A percentile compares a stretch with the other conserved stretches of the same genome.
Evolutionary conservation across 2,329 filamentous ascomycete species (phyloP).

Genomic region (Aspergillus sp.): DNA sequence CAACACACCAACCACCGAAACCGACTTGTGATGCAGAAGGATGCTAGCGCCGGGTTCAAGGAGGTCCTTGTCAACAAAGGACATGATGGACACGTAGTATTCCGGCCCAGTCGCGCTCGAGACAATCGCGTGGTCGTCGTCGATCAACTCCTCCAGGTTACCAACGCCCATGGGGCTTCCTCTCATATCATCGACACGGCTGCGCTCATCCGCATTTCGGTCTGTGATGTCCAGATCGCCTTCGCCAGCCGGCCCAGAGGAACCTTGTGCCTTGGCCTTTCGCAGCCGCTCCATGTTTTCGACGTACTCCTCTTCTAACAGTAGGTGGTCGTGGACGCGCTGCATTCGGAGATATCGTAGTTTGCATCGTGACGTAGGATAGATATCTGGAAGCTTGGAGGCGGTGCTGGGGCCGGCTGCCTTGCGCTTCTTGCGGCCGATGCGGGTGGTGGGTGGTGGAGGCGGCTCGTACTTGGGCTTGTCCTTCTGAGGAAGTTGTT

Average conservation of each 20-base stretch:
- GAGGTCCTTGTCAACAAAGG: constrained; percentile 98
- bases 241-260: constrained; percentile 58
- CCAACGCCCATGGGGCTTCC: constrained; percentile 98
- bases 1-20: constrained; percentile 95
- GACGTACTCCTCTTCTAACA: constrained; percentile 97
- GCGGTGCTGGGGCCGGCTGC: constrained; percentile 88
- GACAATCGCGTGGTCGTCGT: constrained; percentile 98
- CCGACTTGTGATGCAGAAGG: constrained; percentile 93
- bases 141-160: constrained; percentile 97
- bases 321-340: constrained; percentile 93
- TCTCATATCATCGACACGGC: constrained; percentile 96
- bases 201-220: constrained; percentile 90
- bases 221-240: constrained; percentile 78
- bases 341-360: constrained; percentile 97
- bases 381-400: constrained; percentile 91
- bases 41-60: constrained; percentile 96
- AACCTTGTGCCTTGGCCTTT: constrained; percentile 78
- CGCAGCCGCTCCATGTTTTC: constrained; percentile 97
- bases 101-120: constrained; percentile 96
- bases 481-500: constrained; percentile 73
- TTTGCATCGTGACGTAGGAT: constrained; percentile 96
- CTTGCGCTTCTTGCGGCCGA: constrained; percentile 99
- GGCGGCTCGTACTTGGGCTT: constrained; percentile 99
- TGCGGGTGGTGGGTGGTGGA: constrained; percentile 91
- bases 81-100: constrained; percentile 99